Conservation (phyloP, 352 stramenopile genomes). For the Pythium rishiriense region DNA sequence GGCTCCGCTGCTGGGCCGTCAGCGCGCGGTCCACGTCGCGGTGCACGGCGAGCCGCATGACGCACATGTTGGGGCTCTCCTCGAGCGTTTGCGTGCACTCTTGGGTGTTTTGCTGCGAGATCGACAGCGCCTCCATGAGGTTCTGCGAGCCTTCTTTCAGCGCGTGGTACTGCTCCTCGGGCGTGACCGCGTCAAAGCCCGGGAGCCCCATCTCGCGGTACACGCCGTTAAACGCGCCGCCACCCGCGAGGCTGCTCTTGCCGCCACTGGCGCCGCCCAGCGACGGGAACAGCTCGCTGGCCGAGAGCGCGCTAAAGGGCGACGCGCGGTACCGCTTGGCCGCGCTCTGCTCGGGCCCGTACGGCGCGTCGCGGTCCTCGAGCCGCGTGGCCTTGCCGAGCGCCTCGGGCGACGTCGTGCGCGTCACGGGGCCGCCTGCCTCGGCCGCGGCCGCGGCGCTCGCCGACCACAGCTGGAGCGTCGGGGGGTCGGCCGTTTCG, state of each 20-base stretch:
- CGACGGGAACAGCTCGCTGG: conserved; percentile 20
- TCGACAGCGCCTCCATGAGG: conserved; percentile 63
- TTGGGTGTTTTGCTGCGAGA: conserved; percentile 77
- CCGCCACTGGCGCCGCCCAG: background rate
- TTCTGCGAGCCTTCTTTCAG: conserved; percentile 56
- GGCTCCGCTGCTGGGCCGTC: conserved; percentile 56
- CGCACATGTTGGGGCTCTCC: conserved; percentile 53
- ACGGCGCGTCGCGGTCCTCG: conserved; percentile 21
- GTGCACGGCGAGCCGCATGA: conserved; percentile 66
- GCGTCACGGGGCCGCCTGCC: conserved; percentile 15
- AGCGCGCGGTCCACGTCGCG: conserved; percentile 61
- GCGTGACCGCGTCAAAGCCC: conserved; percentile 19
- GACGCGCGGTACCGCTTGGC: conserved; percentile 25
- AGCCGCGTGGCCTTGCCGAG: conserved; percentile 13
- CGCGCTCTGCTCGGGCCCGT: conserved; percentile 13
- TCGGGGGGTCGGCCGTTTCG: conserved; percentile 6
- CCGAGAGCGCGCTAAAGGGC: conserved; percentile 12
- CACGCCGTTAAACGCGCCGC: background rate
- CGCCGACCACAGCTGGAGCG: conserved; percentile 22
- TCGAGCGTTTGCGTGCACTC: conserved; percentile 73
- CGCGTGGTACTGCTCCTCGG: conserved; percentile 40
- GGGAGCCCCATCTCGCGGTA: conserved; percentile 15
- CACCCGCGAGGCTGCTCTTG: background rate
- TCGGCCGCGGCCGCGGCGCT: conserved; percentile 3
- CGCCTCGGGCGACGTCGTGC: conserved; percentile 15